Base-by-base conservation (phyloP, 495 filamentous ascomycete genomes). In the Aspergillus funiculosus region DNA sequence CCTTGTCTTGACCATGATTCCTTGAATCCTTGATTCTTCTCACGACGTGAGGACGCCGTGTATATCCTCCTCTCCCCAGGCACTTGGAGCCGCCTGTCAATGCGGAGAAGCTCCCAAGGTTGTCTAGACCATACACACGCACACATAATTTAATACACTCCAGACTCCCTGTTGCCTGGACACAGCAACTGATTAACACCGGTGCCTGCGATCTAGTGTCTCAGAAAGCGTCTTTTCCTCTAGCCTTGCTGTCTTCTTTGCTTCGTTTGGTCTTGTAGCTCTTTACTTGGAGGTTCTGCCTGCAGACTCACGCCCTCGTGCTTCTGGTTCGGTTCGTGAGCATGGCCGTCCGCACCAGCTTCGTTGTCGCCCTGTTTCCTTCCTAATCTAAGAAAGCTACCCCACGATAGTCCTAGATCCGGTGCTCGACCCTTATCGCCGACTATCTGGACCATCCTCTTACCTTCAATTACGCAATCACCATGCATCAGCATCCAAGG, bases 401-500 rank as follows among this genome's bases (percentile, higher is more conserved):
- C 34, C 48, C 52, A 59, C 54, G 56, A 61, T 60, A 60, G 49
- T 48, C 49, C 32, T 55, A 46, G 32, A 42, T 38, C 44, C 44
- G 34, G 34, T 41, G 14, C 15, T 29, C 32, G 22, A 25, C 22
- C 17, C 21, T 37, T 48, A 35, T 36, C 41, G 28, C 47, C 35
- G 29, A 56, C 41, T 48, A 45, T 50, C 30, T 37, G 29, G 46
- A 22, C 46, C 39, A 24, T 46, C 48, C 35, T n/a, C n/a, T n/a
- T n/a, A 27, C 25, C 8, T 24, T 27, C 11, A 15, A 31, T 7
- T 18, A 18, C 39, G 26, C 30, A 44, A 27, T 19, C 30, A 41
- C 34, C 47, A 94, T 94, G 87, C 87, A 92, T 79, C 87, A 91
- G 68, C 82, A 85, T 68, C 82, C 85, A 51, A 80, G 87, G 56